A percentile compares a stretch with the other conserved stretches of the same genome.
These are phyloP conservation scores for Rhizopogon salebrosus DNA, from an alignment of 768 basidiomycete genomes.

Conservation along the genomic window DNA sequence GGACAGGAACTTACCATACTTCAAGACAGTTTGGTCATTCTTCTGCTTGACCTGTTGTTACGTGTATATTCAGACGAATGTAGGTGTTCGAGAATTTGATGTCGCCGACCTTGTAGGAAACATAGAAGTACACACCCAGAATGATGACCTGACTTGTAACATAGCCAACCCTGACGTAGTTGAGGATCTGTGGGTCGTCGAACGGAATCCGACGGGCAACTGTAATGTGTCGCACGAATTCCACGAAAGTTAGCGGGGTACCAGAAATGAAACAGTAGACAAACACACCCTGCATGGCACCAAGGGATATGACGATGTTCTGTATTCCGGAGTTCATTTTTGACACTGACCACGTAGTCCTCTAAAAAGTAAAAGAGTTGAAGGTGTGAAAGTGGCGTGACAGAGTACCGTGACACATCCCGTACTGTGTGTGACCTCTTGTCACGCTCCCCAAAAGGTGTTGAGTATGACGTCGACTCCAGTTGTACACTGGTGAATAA, in stretches of 20 bases:
- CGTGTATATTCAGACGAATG: not conserved
- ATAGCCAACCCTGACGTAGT: constrained; percentile 83
- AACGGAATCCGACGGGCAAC: constrained; percentile 91
- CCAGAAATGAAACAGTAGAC: not conserved
- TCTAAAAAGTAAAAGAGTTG: constrained; percentile 3
- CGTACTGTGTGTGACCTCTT: constrained; percentile 12
- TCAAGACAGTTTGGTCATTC: constrained; percentile 94
- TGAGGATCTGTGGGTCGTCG: constrained; percentile 78
- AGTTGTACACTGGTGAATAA: not conserved
- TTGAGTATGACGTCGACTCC: constrained; percentile 1
- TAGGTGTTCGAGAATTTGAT: not conserved
- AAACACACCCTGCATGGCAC: constrained; percentile 79
- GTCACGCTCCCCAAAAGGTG: constrained; percentile 18
- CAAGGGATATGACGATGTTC: constrained; percentile 87
- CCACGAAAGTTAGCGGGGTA: not conserved
- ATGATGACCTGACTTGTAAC: constrained; percentile 67
- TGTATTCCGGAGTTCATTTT: constrained; percentile 72
- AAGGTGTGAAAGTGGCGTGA: constrained; percentile 4
- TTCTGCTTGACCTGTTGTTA: constrained; percentile 75
- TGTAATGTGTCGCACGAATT: constrained; percentile 25
- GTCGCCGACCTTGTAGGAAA: constrained; percentile 57
- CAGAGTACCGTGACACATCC: constrained; percentile 9
- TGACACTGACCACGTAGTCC: constrained; percentile 13
- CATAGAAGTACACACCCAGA: constrained; percentile 75
- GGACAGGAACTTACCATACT: constrained; percentile 67